Conservation (phyloP, 2,329 filamentous ascomycete genomes). For the Colletotrichum theobromicola region DNA sequence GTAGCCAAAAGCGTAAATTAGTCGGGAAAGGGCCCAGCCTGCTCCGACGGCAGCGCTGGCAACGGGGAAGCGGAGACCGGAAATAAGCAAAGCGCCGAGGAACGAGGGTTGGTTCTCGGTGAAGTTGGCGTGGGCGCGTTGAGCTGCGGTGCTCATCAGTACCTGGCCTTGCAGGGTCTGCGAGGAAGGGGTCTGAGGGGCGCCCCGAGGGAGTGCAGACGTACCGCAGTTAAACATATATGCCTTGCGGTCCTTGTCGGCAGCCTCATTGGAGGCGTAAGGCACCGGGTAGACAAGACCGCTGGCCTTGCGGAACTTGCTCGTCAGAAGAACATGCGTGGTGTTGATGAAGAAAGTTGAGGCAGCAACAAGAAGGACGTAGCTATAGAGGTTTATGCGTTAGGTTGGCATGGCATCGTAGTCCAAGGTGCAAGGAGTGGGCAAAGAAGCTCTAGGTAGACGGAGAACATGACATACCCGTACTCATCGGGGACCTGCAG, state of each 20-base stretch:
- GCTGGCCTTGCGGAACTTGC: constrained; percentile 54
- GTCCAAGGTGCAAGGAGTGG: neutral
- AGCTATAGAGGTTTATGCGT: constrained; percentile 46
- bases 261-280: constrained; percentile 61
- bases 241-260: constrained; percentile 58
- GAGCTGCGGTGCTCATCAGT: constrained; percentile 41
- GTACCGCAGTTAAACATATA: constrained; percentile 67
- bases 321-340: constrained; percentile 55
- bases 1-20: constrained; percentile 63
- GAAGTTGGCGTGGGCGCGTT: constrained; percentile 68
- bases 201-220: constrained; percentile 26
- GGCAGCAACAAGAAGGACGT: constrained; percentile 63
- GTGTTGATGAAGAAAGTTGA: constrained; percentile 64
- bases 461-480: constrained; percentile 42
- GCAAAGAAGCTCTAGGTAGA: neutral
- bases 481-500: constrained; percentile 55
- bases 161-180: neutral
- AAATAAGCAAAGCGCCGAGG: constrained; percentile 57
- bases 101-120: constrained; percentile 64
- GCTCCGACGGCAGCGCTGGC: constrained; percentile 54
- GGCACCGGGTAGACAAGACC: constrained; percentile 61
- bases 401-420: neutral
- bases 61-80: constrained; percentile 60
- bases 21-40: constrained; percentile 57
- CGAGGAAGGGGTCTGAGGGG: neutral